phyloP scores from a whole-genome alignment of 139 green algal species.

The Chlorella sp. region DNA sequence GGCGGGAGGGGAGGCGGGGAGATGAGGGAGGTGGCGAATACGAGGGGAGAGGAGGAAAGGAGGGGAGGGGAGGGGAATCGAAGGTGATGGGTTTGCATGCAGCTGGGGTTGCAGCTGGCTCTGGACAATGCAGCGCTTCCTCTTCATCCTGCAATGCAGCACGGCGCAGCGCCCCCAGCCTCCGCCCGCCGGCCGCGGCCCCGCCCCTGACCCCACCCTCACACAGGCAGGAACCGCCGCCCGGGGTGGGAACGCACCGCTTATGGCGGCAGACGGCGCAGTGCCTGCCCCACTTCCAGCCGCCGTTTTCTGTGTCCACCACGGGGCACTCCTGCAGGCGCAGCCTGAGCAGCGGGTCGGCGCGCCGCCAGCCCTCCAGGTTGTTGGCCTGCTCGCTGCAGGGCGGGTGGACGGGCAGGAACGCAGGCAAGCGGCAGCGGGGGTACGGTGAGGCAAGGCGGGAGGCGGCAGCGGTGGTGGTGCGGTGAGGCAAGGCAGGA shows the following conservation, averaged over 20 bases:
- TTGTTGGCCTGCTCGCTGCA: slow-evolving; percentile 29
- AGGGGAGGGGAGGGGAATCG: no score
- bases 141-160: background rate
- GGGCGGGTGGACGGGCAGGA: background rate
- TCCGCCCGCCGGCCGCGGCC: no score
- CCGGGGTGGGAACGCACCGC: background rate
- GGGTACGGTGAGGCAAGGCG: background rate
- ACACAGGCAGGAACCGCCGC: no score
- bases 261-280: slow-evolving; percentile 17
- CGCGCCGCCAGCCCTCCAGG: slow-evolving; percentile 20
- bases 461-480: background rate
- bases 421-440: background rate
- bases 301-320: background rate
- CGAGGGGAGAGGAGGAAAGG: background rate
- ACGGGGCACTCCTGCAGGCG: slow-evolving; percentile 7
- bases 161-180: background rate
- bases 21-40: background rate
- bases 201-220: background rate
- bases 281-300: background rate
- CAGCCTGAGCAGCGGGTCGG: background rate
- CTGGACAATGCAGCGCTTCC: background rate
- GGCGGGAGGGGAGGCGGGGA: background rate
- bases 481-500: background rate
- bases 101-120: background rate
- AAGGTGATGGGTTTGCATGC: no score